Conservation (phyloP, 164 flowering plant genomes). For the Piper longum region DNA sequence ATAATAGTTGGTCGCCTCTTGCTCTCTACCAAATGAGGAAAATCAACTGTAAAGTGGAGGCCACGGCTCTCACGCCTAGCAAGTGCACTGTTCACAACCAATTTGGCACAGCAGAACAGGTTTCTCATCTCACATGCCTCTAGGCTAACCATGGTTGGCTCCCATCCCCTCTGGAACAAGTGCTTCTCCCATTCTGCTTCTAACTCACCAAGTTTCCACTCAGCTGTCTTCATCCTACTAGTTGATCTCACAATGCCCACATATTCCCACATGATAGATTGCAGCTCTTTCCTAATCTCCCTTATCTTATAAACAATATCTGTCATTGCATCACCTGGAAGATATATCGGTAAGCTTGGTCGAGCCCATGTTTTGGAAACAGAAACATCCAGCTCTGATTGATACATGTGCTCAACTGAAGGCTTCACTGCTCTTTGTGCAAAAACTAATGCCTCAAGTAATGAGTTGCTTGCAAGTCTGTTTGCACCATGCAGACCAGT, state of each 20-base stretch:
- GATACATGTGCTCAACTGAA: constrained; percentile 56
- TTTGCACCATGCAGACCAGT: constrained; percentile 99
- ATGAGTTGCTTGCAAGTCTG: constrained; percentile 88
- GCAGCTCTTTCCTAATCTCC: constrained; percentile 50
- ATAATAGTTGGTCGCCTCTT: constrained; percentile 80
- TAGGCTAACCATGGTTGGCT: constrained; percentile 64
- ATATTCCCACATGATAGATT: constrained; percentile 76
- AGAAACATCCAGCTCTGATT: constrained; percentile 15
- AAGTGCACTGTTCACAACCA: constrained; percentile 86
- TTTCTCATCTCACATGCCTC: constrained; percentile 95
- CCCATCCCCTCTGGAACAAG: constrained; percentile 70
- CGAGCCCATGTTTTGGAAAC: constrained; percentile 40
- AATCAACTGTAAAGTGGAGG: constrained; percentile 80
- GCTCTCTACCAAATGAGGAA: constrained; percentile 74
- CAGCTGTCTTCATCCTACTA: constrained; percentile 48
- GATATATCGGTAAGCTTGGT: constrained; percentile 44
- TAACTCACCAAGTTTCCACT: constrained; percentile 47
- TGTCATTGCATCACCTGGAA: constrained; percentile 19
- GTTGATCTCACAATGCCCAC: constrained; percentile 91
- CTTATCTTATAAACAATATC: constrained; percentile 33
- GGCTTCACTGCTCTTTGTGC: constrained; percentile 83
- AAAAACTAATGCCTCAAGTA: constrained; percentile 92
- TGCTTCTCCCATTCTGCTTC: constrained; percentile 76
- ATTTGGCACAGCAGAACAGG: constrained; percentile 80
- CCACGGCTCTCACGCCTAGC: constrained; percentile 94